A percentile compares a stretch with the other conserved stretches of the same genome.
These are phyloP conservation scores for Agaricales sp. DNA, from an alignment of 1,284 basidiomycete genomes.

Conservation along the genomic window DNA sequence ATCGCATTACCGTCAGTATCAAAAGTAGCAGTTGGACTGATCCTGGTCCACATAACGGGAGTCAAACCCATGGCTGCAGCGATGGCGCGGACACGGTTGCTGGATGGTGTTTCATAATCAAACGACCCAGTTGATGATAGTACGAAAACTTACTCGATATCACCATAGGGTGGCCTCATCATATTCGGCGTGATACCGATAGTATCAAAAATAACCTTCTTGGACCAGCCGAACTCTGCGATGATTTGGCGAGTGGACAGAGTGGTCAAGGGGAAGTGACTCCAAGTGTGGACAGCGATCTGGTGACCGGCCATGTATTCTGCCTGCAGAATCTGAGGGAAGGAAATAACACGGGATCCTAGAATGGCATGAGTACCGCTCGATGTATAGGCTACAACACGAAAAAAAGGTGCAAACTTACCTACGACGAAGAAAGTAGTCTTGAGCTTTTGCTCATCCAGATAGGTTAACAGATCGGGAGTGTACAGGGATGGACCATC, in stretches of 20 bases:
- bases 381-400: constrained; percentile 38
- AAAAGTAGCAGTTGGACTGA: constrained; percentile 44
- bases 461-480: constrained; percentile 59
- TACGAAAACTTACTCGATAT: constrained; percentile 43
- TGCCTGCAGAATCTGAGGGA: constrained; percentile 31
- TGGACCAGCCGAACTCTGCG: constrained; percentile 83
- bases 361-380: constrained; percentile 22
- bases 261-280: constrained; percentile 60
- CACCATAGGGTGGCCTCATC: constrained; percentile 61
- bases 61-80: constrained; percentile 56
- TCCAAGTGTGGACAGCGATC: constrained; percentile 63
- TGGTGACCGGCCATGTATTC: constrained; percentile 70
- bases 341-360: constrained; percentile 1
- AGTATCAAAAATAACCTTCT: constrained; percentile 74
- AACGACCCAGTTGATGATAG: constrained; percentile 3
- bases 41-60: constrained; percentile 62
- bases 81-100: constrained; percentile 74
- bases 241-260: constrained; percentile 78
- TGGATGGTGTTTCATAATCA: constrained; percentile 24
- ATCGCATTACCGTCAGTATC: constrained; percentile 47
- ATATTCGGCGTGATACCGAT: constrained; percentile 60
- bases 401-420: background rate
- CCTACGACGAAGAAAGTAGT: constrained; percentile 86
- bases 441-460: constrained; percentile 59
- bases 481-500: constrained; percentile 80